These are phyloP conservation scores for Lasiodiplodia citricola DNA, from an alignment of 2,329 filamentous ascomycete genomes.

Conservation along the genomic window DNA sequence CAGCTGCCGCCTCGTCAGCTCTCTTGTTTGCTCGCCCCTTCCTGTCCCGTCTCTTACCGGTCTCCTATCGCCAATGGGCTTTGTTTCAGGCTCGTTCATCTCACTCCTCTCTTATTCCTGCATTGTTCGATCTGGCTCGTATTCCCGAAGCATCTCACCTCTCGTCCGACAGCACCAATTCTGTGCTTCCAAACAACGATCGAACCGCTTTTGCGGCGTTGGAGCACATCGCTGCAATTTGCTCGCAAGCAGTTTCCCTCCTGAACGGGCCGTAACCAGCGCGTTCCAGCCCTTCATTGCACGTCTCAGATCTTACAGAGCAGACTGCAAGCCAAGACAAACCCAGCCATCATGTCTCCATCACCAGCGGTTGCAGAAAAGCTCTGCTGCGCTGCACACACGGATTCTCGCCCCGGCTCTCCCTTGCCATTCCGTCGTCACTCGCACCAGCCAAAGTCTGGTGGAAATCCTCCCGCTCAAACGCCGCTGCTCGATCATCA, in stretches of 20 bases:
- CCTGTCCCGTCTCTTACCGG: neutral
- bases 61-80: neutral
- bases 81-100: constrained; percentile 16
- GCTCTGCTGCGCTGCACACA: constrained; percentile 6
- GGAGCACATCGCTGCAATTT: neutral
- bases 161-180: neutral
- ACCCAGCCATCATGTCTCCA: neutral
- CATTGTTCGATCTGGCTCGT: constrained; percentile 34
- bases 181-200: neutral
- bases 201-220: neutral
- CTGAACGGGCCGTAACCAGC: neutral
- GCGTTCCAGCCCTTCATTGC: neutral
- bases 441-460: neutral
- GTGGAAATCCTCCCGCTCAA: neutral
- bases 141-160: constrained; percentile 16
- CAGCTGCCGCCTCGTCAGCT: neutral
- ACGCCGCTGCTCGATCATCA: neutral
- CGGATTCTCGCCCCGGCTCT: constrained; percentile 10
- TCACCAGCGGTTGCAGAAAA: neutral
- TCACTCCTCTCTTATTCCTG: constrained; percentile 36
- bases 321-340: neutral
- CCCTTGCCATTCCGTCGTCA: constrained; percentile 3
- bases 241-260: neutral
- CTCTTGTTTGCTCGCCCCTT: neutral
- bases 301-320: neutral